These are phyloP conservation scores for Daedalea quercina DNA, from an alignment of 768 basidiomycete genomes.

Conservation along the genomic window DNA sequence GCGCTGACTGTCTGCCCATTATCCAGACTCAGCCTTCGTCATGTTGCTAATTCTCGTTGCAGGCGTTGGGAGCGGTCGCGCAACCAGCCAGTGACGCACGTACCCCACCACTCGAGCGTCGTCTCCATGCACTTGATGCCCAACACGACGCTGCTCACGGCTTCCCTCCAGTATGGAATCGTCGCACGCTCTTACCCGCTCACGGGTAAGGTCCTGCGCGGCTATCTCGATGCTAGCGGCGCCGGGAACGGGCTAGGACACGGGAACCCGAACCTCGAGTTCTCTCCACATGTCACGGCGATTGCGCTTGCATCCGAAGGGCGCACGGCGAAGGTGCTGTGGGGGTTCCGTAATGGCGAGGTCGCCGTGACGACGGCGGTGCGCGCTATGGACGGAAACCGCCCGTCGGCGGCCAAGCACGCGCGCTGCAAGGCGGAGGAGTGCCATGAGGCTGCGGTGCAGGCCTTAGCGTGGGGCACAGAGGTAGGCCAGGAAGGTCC, in stretches of 20 bases:
- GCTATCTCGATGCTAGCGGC: conserved; percentile 61
- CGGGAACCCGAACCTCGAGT: conserved; percentile 72
- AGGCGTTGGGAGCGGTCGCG: conserved; percentile 71
- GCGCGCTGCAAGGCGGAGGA: conserved; percentile 47
- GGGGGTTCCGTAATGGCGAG: conserved; percentile 70
- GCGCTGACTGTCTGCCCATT: too few species aligned
- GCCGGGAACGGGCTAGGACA: conserved; percentile 50
- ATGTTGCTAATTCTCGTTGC: conserved; percentile 4
- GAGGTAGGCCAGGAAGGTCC: conserved; percentile 7
- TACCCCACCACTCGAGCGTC: conserved; percentile 54
- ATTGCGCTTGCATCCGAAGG: conserved; percentile 57
- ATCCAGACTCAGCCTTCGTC: too few species aligned
- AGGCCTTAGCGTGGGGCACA: conserved; percentile 48
- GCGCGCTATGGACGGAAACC: conserved; percentile 49
- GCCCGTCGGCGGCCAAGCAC: conserved; percentile 38
- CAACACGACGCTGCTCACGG: conserved; percentile 46
- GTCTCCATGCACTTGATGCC: conserved; percentile 56
- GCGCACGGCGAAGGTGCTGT: conserved; percentile 58
- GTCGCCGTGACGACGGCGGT: conserved; percentile 53
- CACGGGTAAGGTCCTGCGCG: conserved; percentile 61
- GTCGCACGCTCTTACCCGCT: conserved; percentile 69
- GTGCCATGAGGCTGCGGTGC: conserved; percentile 55
- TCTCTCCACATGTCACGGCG: conserved; percentile 57
- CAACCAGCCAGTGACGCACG: conserved; percentile 52
- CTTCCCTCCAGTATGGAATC: conserved; percentile 61